Base-by-base conservation (phyloP, 2,329 filamentous ascomycete species). In the Dactylonectria macrodidyma region DNA sequence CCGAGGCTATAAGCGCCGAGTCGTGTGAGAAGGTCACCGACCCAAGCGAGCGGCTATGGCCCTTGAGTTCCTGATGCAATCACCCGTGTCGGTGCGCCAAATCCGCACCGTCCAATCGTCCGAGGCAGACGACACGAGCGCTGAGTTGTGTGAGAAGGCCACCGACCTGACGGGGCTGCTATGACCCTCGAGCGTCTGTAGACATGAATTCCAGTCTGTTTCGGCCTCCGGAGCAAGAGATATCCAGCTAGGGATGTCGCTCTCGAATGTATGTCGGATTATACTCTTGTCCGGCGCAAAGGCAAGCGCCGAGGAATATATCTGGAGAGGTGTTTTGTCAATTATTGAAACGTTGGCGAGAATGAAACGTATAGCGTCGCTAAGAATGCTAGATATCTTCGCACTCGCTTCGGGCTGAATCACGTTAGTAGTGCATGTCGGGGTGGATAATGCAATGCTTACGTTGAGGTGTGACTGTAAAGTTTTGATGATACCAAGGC, bases 231-330 rank as follows among this genome's bases (percentile, higher is more conserved):
- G 48, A 7, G 19, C 19, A 24, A 54, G 33, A 34, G 33, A 30
- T 16, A 65, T 33, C 62, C 62, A 65, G 14, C 12, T 24, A 22
- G 55, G 62, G 10, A 55, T 48, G 4, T 41, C 16, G 22, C 24
- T 22, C n/a, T 36, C 38, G 33, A 59, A 63, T 19, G 24, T 36
- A 3, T 55, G 24, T 22, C 55, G 33, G 26, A 69, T 59, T 2
- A 67, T 58, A 46, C 67, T 67, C 8, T 34, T 58, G 22, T 58
- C 22, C 16, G 67, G 67, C 2, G 64, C 51, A 44, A 69, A 69
- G 3, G 61, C 8, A 3, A 69, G 38, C 4, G 34, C 60, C 2
- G 67, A 67, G 24, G 51, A 61, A 46, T 69, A 69, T 24, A 65
- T 16, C 34, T 69, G 67, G 10, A 69, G 56, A 8, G 67, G 67